Evolutionary conservation across 2,329 filamentous ascomycete species (phyloP).

Genomic region (Alternaria hordeiaustralica): DNA sequence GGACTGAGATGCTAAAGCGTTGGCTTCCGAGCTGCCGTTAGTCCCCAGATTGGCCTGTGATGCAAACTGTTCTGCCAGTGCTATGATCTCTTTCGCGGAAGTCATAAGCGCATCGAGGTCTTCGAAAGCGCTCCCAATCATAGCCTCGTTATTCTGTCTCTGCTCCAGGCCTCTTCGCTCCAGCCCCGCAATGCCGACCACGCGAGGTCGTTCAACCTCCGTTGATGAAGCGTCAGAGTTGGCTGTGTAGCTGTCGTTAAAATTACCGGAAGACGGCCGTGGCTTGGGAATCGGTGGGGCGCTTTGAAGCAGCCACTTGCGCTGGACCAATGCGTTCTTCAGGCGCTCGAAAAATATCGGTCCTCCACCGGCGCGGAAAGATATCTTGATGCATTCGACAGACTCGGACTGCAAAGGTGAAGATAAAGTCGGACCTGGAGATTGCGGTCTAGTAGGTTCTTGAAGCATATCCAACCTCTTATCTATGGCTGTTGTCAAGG

Average conservation of each 20-base stretch:
- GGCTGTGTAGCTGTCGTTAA: conserved; percentile 37
- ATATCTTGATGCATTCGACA: conserved; percentile 83
- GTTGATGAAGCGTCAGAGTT: conserved; percentile 24
- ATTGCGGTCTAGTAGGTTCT: conserved; percentile 65
- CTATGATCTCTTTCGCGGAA: conserved; percentile 94
- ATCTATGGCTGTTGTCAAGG: conserved; percentile 64
- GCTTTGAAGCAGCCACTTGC: conserved; percentile 92
- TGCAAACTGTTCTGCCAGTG: conserved; percentile 87
- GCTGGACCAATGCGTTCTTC: conserved; percentile 85
- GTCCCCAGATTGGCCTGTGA: conserved; percentile 66
- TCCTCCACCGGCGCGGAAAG: conserved; percentile 87
- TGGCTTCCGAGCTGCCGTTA: conserved; percentile 70
- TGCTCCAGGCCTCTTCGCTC: conserved; percentile 84
- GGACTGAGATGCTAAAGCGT: conserved; percentile 78
- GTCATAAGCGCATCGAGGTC: conserved; percentile 97
- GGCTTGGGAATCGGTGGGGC: conserved; percentile 84
- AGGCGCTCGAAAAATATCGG: conserved; percentile 89
- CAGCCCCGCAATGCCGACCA: conserved; percentile 88
- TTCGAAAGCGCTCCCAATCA: conserved; percentile 94
- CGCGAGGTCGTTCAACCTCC: conserved; percentile 56
- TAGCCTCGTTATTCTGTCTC: conserved; percentile 88
- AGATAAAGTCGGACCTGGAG: conserved; percentile 74
- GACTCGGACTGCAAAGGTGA: conserved; percentile 62
- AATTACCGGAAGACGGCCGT: conserved; percentile 45
- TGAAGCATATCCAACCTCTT: conserved; percentile 52